Evolutionary conservation across 345 rosid species (phyloP).

Genomic region (Salix arbutifolia): DNA sequence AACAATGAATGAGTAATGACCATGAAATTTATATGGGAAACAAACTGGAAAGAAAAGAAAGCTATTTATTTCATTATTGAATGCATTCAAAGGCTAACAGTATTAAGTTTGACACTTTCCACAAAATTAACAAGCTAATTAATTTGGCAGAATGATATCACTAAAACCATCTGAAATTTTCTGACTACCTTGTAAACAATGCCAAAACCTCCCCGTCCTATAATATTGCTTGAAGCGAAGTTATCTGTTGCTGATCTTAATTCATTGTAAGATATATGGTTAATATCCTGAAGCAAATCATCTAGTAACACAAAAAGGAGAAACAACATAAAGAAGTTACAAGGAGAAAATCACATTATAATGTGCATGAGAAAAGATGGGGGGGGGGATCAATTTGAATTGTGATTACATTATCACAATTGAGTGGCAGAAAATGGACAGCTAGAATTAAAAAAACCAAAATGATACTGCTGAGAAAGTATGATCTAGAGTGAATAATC

Average conservation of each 20-base stretch:
- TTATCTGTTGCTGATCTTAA: conserved; percentile 44
- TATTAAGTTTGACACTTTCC: neutral
- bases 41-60: neutral
- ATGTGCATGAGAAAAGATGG: neutral
- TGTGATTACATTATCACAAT: neutral
- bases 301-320: conserved; percentile 19
- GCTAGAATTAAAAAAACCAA: neutral
- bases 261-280: conserved; percentile 40
- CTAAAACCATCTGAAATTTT: conserved; percentile 7
- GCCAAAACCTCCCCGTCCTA: conserved; percentile 66
- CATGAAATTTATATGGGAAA: neutral
- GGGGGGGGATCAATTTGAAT: neutral
- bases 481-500: neutral
- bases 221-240: conserved; percentile 37
- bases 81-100: neutral
- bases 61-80: neutral
- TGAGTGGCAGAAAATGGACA: neutral
- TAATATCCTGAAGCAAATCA: conserved; percentile 27
- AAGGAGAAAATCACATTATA: neutral
- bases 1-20: neutral
- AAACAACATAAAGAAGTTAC: neutral
- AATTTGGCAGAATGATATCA: neutral
- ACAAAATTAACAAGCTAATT: neutral
- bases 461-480: neutral
- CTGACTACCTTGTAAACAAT: conserved; percentile 50